Conservation (phyloP, 495 filamentous ascomycete species). For the Parmelia sp. region DNA sequence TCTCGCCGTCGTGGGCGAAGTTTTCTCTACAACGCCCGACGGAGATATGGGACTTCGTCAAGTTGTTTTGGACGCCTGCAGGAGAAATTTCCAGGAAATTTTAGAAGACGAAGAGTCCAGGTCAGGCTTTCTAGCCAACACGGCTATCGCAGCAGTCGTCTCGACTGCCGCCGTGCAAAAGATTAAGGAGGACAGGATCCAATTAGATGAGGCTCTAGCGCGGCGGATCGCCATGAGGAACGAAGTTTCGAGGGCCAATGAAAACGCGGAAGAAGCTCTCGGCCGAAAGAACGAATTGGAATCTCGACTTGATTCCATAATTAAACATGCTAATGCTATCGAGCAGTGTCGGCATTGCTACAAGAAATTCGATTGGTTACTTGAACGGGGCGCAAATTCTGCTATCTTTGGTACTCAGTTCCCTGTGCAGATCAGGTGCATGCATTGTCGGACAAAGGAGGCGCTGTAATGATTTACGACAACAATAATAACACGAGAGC, state of each 20-base stretch:
- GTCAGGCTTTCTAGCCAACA: not conserved
- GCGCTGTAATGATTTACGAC: too few species aligned
- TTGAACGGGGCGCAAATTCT: too few species aligned
- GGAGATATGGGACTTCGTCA: constrained; percentile 2
- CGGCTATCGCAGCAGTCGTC: not conserved
- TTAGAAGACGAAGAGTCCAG: not conserved
- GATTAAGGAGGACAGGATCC: not conserved
- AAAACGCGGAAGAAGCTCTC: not conserved
- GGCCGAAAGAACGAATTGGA: not conserved
- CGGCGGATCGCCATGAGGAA: not conserved
- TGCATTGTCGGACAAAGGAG: too few species aligned
- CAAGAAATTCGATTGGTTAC: too few species aligned
- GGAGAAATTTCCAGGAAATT: not conserved
- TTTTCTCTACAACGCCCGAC: not conserved
- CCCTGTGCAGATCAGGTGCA: too few species aligned
- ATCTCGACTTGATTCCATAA: not conserved
- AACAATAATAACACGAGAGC: too few species aligned
- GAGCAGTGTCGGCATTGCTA: too few species aligned
- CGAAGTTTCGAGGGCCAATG: not conserved
- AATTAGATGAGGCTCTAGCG: not conserved
- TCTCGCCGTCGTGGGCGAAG: not conserved
- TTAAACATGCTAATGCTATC: not conserved
- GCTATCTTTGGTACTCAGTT: too few species aligned
- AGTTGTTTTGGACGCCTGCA: not conserved
- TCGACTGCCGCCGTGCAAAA: not conserved